Conservation (phyloP, 768 basidiomycete genomes). For the Calocybe indica region DNA sequence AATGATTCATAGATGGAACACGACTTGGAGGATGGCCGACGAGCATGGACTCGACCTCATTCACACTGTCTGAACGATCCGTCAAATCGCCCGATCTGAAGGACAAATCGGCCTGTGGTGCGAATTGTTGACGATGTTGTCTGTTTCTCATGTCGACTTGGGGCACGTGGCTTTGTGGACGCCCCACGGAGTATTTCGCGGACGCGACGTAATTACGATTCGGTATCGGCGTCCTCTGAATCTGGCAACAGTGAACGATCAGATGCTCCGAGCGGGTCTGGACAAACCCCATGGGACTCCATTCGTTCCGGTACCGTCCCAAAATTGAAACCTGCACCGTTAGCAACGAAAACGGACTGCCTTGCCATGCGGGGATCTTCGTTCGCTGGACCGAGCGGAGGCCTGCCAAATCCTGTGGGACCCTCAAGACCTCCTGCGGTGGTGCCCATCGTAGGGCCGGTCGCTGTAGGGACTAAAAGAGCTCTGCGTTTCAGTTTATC, state of each 20-base stretch:
- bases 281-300: slow-evolving; percentile 55
- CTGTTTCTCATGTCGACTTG: slow-evolving; percentile 24
- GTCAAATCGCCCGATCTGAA: slow-evolving; percentile 42
- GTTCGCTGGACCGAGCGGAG: too few species aligned
- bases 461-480: slow-evolving; percentile 40
- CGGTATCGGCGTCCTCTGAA: slow-evolving; percentile 64
- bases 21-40: slow-evolving; percentile 17
- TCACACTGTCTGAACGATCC: slow-evolving; percentile 60
- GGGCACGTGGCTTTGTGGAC: slow-evolving; percentile 24
- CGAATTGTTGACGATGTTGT: slow-evolving; percentile 47
- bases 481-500: slow-evolving; percentile 83
- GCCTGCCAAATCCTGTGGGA: not conserved
- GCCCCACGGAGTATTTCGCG: slow-evolving; percentile 21
- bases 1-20: slow-evolving; percentile 16
- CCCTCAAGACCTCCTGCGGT: slow-evolving; percentile 9
- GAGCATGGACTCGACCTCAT: slow-evolving; percentile 69
- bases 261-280: not conserved
- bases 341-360: not conserved
- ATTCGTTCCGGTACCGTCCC: slow-evolving; percentile 54
- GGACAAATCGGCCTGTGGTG: slow-evolving; percentile 29
- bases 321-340: slow-evolving; percentile 32
- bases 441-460: slow-evolving; percentile 18
- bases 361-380: not conserved
- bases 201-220: slow-evolving; percentile 36
- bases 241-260: slow-evolving; percentile 27